Percentiles rank a stretch among this genome's conserved stretches.
Evolutionary conservation across 2,329 filamentous ascomycete genomes (phyloP).

Genomic region (Moelleriella libera): DNA sequence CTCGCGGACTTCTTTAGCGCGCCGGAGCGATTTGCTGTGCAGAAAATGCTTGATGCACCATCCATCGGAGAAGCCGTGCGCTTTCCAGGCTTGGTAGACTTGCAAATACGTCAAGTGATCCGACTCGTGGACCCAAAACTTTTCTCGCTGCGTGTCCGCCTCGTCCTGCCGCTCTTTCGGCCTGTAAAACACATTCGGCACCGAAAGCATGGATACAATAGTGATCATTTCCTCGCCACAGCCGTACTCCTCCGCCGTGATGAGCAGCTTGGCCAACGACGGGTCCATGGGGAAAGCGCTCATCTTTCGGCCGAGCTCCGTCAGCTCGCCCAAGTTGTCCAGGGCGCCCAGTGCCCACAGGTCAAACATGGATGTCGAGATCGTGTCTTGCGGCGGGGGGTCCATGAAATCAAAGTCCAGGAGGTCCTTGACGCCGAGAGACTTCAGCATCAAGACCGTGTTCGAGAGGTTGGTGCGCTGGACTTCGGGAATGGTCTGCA

Average conservation of each 20-base stretch:
- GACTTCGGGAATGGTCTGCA: conserved; percentile 94
- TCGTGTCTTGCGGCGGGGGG: conserved; percentile 92
- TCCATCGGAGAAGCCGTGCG: conserved; percentile 75
- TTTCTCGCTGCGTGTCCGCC: conserved; percentile 86
- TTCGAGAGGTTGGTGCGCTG: conserved; percentile 93
- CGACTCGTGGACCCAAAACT: conserved; percentile 96
- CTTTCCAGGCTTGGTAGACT: conserved; percentile 90
- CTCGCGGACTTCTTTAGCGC: conserved; percentile 87
- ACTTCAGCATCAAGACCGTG: conserved; percentile 87
- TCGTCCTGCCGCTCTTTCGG: conserved; percentile 95
- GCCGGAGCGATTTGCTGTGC: conserved; percentile 82
- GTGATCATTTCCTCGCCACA: conserved; percentile 98
- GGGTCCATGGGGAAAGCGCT: conserved; percentile 98
- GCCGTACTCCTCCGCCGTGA: conserved; percentile 76
- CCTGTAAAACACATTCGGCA: conserved; percentile 91
- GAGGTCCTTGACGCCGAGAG: conserved; percentile 82
- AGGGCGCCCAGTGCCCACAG: conserved; percentile 90
- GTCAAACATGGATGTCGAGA: conserved; percentile 93
- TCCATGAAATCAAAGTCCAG: conserved; percentile 99
- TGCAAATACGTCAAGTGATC: conserved; percentile 93
- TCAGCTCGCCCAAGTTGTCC: conserved; percentile 88
- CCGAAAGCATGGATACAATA: conserved; percentile 94
- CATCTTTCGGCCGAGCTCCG: conserved; percentile 78
- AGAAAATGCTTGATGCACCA: conserved; percentile 94
- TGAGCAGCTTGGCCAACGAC: conserved; percentile 83